phyloP scores from a whole-genome alignment of 1,284 basidiomycete genomes.

The Sanguinoderma infundibulare region DNA sequence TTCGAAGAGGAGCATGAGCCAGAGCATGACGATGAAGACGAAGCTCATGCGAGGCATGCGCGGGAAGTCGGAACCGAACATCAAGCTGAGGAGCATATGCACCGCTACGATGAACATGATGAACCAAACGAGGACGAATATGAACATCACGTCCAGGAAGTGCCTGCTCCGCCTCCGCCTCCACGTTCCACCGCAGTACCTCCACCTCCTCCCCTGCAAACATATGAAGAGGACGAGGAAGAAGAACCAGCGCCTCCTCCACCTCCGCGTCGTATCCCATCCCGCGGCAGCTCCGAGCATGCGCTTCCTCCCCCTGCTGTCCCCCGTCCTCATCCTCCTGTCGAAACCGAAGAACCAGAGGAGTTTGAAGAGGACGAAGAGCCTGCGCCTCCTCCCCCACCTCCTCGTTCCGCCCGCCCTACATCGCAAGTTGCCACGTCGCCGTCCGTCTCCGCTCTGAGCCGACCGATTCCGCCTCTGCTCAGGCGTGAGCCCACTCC shows the following conservation, averaged over 20 bases:
- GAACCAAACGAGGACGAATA: constrained; percentile 2
- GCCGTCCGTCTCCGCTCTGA: background rate
- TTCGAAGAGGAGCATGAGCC: constrained; percentile 10
- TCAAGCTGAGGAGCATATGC: constrained; percentile 10
- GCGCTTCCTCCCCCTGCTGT: constrained; percentile 13
- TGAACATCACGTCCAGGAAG: constrained; percentile 6
- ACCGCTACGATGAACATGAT: constrained; percentile 1
- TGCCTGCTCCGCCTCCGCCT: constrained; percentile 22
- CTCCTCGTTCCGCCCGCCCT: constrained; percentile 8
- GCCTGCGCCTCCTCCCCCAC: constrained; percentile 12
- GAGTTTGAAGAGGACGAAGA: constrained; percentile 4
- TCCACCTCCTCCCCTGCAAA: constrained; percentile 3
- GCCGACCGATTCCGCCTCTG: background rate
- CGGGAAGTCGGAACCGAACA: constrained; percentile 16
- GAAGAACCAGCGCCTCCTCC: constrained; percentile 6
- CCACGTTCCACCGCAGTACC: constrained; percentile 13
- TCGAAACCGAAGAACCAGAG: constrained; percentile 6
- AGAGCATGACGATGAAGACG: constrained; percentile 12
- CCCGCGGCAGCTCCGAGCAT: background rate
- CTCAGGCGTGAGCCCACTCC: background rate
- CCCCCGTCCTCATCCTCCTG: background rate
- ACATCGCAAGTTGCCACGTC: background rate
- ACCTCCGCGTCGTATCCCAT: constrained; percentile 10
- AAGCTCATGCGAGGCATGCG: constrained; percentile 16
- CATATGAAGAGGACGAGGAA: constrained; percentile 2